Percentiles rank a stretch among this genome's conserved stretches.
These are phyloP conservation scores for Arctium minus DNA, from an alignment of 129 eudicot genomes.

Conservation along the genomic window DNA sequence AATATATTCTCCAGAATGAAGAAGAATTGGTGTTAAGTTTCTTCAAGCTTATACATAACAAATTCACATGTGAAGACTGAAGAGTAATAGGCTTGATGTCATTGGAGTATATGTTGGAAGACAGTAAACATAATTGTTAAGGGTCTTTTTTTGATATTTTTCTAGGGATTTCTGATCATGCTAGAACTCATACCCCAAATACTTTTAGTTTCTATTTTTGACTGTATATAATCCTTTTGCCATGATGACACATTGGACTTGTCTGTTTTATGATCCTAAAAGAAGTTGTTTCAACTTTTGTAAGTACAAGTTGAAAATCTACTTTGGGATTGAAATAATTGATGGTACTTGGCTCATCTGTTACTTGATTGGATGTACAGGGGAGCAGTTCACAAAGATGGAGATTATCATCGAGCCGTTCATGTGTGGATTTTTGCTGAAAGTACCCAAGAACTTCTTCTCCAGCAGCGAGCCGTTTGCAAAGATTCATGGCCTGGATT, in stretches of 20 bases:
- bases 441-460: constrained; percentile 80
- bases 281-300: not conserved
- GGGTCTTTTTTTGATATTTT: not conserved
- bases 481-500: constrained; percentile 94
- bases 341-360: not conserved
- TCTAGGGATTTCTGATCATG: not conserved
- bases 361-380: constrained; percentile 28
- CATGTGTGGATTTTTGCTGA: constrained; percentile 95
- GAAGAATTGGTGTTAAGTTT: not conserved
- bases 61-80: not conserved
- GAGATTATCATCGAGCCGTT: constrained; percentile 91
- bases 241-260: not conserved
- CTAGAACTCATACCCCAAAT: not conserved
- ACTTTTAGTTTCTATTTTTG: not conserved
- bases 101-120: not conserved
- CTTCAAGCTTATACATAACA: not conserved
- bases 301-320: not conserved
- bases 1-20: not conserved
- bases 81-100: not conserved
- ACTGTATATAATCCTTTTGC: not conserved
- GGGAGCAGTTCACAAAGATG: constrained; percentile 78
- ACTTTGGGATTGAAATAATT: not conserved
- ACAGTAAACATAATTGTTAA: not conserved
- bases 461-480: constrained; percentile 73
- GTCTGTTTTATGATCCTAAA: constrained; percentile 2